Conservation (phyloP, 768 basidiomycete genomes). For the Royoungia palumana region DNA sequence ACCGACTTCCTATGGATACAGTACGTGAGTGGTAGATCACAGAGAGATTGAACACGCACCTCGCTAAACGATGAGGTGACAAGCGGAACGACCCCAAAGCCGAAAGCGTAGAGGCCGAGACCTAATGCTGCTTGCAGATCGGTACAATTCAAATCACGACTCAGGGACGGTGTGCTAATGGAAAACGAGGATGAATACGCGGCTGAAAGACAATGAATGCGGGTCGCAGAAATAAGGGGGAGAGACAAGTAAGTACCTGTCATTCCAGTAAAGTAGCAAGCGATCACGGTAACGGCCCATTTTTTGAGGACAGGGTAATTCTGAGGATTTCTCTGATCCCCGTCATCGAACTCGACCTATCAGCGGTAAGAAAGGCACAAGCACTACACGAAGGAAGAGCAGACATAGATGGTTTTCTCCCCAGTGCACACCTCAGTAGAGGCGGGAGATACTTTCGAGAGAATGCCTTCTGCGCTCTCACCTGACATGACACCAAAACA, state of each 20-base stretch:
- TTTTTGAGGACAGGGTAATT: constrained; percentile 38
- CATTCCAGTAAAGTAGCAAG: constrained; percentile 25
- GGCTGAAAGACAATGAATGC: constrained; percentile 33
- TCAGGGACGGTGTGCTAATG: constrained; percentile 56
- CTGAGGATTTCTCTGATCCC: constrained; percentile 38
- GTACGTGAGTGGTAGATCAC: background rate
- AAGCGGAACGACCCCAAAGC: constrained; percentile 59
- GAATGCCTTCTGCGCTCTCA: background rate
- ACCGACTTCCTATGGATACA: constrained; percentile 54
- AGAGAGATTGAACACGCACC: constrained; percentile 7
- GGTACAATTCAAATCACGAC: constrained; percentile 39
- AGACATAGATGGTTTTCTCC: constrained; percentile 14
- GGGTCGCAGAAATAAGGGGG: background rate
- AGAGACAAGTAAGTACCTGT: constrained; percentile 8
- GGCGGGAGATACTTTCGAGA: background rate
- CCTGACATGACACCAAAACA: constrained; percentile 9
- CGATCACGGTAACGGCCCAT: constrained; percentile 38
- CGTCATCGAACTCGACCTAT: constrained; percentile 39
- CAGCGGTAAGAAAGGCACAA: background rate
- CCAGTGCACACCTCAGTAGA: background rate
- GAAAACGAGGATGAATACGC: constrained; percentile 49
- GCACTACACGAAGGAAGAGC: background rate
- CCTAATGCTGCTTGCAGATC: constrained; percentile 44
- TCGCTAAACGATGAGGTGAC: constrained; percentile 68
- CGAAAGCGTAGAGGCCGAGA: constrained; percentile 51